Conservation (phyloP, 768 basidiomycete genomes). For the Amanita jacksonii region DNA sequence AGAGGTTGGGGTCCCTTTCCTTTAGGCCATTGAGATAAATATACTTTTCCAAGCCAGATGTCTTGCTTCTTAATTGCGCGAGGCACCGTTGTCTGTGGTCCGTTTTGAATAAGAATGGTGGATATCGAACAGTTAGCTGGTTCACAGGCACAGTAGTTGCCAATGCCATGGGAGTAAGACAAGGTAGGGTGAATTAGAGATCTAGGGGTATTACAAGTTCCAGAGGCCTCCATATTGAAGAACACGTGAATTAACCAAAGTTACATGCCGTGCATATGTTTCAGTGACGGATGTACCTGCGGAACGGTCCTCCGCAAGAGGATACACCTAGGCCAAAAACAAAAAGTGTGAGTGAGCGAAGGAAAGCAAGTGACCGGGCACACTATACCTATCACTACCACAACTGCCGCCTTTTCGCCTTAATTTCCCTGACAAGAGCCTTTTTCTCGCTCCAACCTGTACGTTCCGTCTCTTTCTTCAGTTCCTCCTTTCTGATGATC, state of each 20-base stretch:
- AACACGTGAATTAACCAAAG: too few relatives aligned
- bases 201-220: constrained; percentile 10
- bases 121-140: constrained; percentile 21
- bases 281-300: too few relatives aligned
- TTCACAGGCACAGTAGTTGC: not conserved
- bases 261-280: too few relatives aligned
- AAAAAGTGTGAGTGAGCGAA: too few relatives aligned
- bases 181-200: constrained; percentile 13
- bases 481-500: constrained; percentile 34
- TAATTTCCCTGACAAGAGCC: constrained; percentile 49
- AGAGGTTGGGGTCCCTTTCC: constrained; percentile 50
- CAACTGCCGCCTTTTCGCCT: constrained; percentile 55
- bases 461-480: constrained; percentile 34
- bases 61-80: constrained; percentile 47
- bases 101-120: constrained; percentile 39
- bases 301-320: too few relatives aligned
- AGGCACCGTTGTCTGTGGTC: constrained; percentile 50
- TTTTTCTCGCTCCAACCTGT: constrained; percentile 68
- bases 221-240: too few relatives aligned
- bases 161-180: constrained; percentile 9
- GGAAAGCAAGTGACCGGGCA: too few relatives aligned
- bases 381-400: constrained; percentile 39
- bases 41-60: constrained; percentile 53
- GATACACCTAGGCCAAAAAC: too few relatives aligned
- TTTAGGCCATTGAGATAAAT: constrained; percentile 61